phyloP scores from a whole-genome alignment of 108 stramenopile species.

The Cyclotella kingstonii region DNA sequence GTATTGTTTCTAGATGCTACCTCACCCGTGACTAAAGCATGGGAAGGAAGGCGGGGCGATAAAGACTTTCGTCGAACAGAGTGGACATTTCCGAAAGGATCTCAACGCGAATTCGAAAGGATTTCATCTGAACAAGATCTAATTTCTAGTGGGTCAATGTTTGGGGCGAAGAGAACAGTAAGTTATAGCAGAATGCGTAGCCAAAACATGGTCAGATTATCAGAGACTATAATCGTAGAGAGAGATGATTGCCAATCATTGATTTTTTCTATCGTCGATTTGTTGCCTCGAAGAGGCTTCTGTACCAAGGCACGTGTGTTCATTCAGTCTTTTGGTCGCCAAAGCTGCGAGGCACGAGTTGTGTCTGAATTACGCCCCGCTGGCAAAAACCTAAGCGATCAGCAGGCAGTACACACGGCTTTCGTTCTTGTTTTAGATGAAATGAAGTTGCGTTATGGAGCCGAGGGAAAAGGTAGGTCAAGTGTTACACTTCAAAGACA shows the following conservation, averaged over 20 bases:
- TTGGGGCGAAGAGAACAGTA: conserved; percentile 64
- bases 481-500: not conserved
- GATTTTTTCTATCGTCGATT: conserved; percentile 56
- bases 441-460: conserved; percentile 65
- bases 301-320: conserved; percentile 64
- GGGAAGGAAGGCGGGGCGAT: conserved; percentile 77
- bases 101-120: conserved; percentile 67
- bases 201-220: conserved; percentile 54
- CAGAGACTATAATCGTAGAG: conserved; percentile 72
- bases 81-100: conserved; percentile 76
- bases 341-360: conserved; percentile 61
- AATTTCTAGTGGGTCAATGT: conserved; percentile 76
- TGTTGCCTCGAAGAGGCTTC: conserved; percentile 78
- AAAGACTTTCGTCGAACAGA: conserved; percentile 56
- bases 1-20: conserved; percentile 70
- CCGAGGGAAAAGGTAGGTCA: conserved; percentile 53
- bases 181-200: conserved; percentile 63
- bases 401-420: conserved; percentile 80
- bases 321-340: conserved; percentile 46
- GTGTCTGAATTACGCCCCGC: conserved; percentile 70
- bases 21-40: conserved; percentile 73
- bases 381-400: conserved; percentile 81
- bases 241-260: conserved; percentile 62
- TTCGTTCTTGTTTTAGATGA: conserved; percentile 77
- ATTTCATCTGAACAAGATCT: conserved; percentile 68